Conservation (phyloP, 2,329 filamentous ascomycete species). For the Arthrobotrys sphaeroides region DNA sequence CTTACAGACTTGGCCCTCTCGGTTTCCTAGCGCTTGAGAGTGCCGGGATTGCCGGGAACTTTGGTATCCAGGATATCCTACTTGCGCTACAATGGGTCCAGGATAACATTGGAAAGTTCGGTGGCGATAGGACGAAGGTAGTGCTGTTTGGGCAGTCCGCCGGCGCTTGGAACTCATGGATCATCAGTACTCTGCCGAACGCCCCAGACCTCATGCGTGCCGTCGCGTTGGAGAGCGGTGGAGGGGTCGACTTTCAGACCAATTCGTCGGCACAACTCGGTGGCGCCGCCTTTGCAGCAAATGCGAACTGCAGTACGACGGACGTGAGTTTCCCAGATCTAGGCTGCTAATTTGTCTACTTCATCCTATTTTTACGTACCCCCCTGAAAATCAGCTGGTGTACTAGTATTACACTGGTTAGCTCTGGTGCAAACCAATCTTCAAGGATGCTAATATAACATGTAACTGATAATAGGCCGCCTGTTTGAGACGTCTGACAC, state of each 20-base stretch:
- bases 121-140: slow-evolving; percentile 69
- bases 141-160: slow-evolving; percentile 72
- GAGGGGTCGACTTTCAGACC: slow-evolving; percentile 10
- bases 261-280: slow-evolving; percentile 22
- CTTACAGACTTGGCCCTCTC: slow-evolving; percentile 70
- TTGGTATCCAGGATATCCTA: slow-evolving; percentile 72
- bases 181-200: slow-evolving; percentile 23
- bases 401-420: no score
- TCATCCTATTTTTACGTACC: no score
- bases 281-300: slow-evolving; percentile 16
- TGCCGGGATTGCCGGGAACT: slow-evolving; percentile 69
- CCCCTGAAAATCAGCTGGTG: no score
- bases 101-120: slow-evolving; percentile 69
- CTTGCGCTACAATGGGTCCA: slow-evolving; percentile 71
- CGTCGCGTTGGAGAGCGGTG: slow-evolving; percentile 35
- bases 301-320: slow-evolving; percentile 13
- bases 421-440: neutral
- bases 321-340: slow-evolving; percentile 25
- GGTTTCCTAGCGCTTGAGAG: slow-evolving; percentile 69
- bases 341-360: neutral
- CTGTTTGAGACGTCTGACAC: slow-evolving; percentile 13
- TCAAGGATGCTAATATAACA: neutral
- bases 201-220: slow-evolving; percentile 24
- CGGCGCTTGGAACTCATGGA: slow-evolving; percentile 62
- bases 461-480: neutral